Evolutionary conservation across 768 basidiomycete species (phyloP).

Genomic region (Trametes cinnabarina): DNA sequence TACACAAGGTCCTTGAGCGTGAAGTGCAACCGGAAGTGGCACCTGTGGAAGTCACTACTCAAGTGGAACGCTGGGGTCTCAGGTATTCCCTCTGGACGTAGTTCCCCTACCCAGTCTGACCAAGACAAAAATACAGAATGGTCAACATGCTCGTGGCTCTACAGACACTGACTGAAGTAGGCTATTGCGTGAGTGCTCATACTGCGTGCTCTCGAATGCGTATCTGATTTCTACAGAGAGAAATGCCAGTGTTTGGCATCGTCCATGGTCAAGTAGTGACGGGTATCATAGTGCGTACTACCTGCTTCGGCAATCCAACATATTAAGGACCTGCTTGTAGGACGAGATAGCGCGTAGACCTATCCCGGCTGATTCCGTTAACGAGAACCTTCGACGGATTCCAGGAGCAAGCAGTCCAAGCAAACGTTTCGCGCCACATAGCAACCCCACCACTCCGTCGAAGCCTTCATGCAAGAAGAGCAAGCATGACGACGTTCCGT

Average conservation of each 20-base stretch:
- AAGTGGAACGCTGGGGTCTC: constrained; percentile 79
- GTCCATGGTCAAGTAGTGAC: constrained; percentile 61
- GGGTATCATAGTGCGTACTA: constrained; percentile 65
- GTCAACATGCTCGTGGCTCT: constrained; percentile 70
- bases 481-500: constrained; percentile 18
- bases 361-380: background rate
- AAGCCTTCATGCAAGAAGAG: constrained; percentile 32
- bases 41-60: constrained; percentile 45
- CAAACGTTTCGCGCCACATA: constrained; percentile 12
- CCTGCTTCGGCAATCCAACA: background rate
- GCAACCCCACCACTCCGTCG: constrained; percentile 20
- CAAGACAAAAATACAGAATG: constrained; percentile 43
- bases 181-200: constrained; percentile 44
- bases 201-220: background rate
- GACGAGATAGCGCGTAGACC: constrained; percentile 47
- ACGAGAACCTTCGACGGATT: background rate
- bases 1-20: constrained; percentile 76
- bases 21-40: constrained; percentile 64
- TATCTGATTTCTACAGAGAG: constrained; percentile 49
- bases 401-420: constrained; percentile 3
- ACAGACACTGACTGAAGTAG: constrained; percentile 45
- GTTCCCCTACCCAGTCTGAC: background rate
- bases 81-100: constrained; percentile 46
- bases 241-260: constrained; percentile 81
- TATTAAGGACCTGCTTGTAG: constrained; percentile 31